Evolutionary conservation across 768 basidiomycete species (phyloP).

Genomic region (Leccinum variicolor): DNA sequence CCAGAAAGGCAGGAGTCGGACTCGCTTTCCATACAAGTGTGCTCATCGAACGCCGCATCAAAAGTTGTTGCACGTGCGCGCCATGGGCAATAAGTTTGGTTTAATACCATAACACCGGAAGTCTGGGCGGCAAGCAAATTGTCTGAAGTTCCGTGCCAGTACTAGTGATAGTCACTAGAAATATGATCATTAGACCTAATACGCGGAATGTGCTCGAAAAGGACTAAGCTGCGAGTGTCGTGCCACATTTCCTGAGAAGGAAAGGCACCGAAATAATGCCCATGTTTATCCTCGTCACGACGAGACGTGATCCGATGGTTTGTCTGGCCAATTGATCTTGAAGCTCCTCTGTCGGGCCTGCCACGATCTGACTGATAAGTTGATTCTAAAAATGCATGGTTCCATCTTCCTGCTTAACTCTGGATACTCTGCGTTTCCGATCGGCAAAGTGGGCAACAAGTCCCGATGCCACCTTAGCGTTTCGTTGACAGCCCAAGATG

Average conservation of each 20-base stretch:
- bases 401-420: neutral
- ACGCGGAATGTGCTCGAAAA: slow-evolving; percentile 39
- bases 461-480: neutral
- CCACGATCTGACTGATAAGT: slow-evolving; percentile 34
- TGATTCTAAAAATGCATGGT: slow-evolving; percentile 8
- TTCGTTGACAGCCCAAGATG: neutral
- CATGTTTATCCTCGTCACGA: slow-evolving; percentile 50
- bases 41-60: slow-evolving; percentile 60
- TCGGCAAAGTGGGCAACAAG: neutral
- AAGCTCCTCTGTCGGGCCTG: slow-evolving; percentile 44
- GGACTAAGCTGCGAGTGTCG: slow-evolving; percentile 50
- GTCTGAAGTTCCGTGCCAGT: slow-evolving; percentile 39
- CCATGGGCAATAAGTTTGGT: slow-evolving; percentile 42
- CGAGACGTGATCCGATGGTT: slow-evolving; percentile 44
- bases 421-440: neutral
- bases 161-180: neutral
- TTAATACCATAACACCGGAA: slow-evolving; percentile 55
- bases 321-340: slow-evolving; percentile 53
- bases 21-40: slow-evolving; percentile 46
- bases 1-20: slow-evolving; percentile 48
- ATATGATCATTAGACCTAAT: slow-evolving; percentile 4
- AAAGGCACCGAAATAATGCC: slow-evolving; percentile 57
- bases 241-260: slow-evolving; percentile 27
- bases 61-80: slow-evolving; percentile 37
- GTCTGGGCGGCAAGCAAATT: slow-evolving; percentile 55